A percentile compares a stretch with the other conserved stretches of the same genome.
Evolutionary conservation across 1,284 basidiomycete species (phyloP).

Genomic region (Ceratobasidium sp.): DNA sequence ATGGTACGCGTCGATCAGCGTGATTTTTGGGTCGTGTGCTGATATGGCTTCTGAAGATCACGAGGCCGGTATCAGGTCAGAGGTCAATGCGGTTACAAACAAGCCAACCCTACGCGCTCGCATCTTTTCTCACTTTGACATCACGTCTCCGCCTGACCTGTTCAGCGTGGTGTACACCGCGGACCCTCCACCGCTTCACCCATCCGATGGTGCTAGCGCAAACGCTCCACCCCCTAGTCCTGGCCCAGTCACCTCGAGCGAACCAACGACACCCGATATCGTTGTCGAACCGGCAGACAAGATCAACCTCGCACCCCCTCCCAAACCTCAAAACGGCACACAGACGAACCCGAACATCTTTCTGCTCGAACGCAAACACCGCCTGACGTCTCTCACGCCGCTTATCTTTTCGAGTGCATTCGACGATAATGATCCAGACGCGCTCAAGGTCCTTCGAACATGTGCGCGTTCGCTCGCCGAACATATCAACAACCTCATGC

Average conservation of each 20-base stretch:
- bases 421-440: constrained; percentile 65
- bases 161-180: constrained; percentile 60
- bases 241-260: not conserved
- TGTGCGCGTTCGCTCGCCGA: constrained; percentile 63
- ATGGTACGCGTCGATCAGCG: not conserved
- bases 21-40: not conserved
- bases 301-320: constrained; percentile 60
- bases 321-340: constrained; percentile 43
- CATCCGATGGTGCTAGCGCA: not conserved
- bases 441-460: constrained; percentile 61
- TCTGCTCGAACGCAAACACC: constrained; percentile 66
- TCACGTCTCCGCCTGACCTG: constrained; percentile 55
- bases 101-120: constrained; percentile 50
- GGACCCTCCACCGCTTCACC: constrained; percentile 26
- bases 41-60: not conserved
- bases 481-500: constrained; percentile 66
- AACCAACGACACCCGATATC: constrained; percentile 33
- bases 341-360: constrained; percentile 50
- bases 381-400: constrained; percentile 73
- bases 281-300: constrained; percentile 9
- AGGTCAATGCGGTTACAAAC: constrained; percentile 45
- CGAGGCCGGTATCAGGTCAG: constrained; percentile 17
- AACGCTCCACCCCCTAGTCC: constrained; percentile 55
- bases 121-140: constrained; percentile 44
- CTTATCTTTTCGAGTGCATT: constrained; percentile 76